phyloP scores from a whole-genome alignment of 2,329 filamentous ascomycete genomes.

The Metarhizium rileyi region DNA sequence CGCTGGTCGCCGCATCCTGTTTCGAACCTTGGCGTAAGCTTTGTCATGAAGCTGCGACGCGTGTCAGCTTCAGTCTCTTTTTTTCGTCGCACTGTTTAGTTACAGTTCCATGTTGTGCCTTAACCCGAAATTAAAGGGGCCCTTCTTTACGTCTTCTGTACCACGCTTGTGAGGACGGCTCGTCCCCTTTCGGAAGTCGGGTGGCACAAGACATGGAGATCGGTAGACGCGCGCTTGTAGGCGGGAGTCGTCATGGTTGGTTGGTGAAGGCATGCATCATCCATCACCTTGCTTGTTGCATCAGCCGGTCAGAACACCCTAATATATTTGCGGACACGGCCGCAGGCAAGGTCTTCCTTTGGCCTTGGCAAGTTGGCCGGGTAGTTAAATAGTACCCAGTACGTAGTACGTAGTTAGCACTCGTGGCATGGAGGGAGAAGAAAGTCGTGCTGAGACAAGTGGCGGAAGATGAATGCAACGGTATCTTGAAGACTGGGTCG shows the following conservation, averaged over 20 bases:
- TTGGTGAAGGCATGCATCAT: background rate
- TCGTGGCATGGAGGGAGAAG: background rate
- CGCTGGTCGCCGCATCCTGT: background rate
- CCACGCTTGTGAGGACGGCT: background rate
- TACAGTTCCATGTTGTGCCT: background rate
- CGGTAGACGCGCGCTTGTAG: constrained; percentile 10
- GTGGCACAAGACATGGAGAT: background rate
- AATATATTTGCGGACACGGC: background rate
- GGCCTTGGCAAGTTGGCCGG: too few species aligned
- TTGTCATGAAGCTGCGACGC: background rate
- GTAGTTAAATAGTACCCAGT: too few species aligned
- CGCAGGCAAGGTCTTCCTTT: too few species aligned
- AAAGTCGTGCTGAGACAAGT: background rate
- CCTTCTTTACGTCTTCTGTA: background rate
- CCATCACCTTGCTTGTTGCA: background rate
- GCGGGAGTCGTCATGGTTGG: background rate
- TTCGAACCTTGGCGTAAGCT: background rate
- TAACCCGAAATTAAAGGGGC: background rate
- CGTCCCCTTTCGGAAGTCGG: background rate
- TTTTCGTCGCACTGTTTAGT: background rate
- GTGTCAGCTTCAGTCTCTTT: background rate
- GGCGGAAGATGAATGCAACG: background rate
- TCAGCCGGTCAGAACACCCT: background rate
- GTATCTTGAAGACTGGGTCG: background rate
- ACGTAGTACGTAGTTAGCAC: too few species aligned